Conservation (phyloP, 305 asterid species). For the Fraxinus floribunda region DNA sequence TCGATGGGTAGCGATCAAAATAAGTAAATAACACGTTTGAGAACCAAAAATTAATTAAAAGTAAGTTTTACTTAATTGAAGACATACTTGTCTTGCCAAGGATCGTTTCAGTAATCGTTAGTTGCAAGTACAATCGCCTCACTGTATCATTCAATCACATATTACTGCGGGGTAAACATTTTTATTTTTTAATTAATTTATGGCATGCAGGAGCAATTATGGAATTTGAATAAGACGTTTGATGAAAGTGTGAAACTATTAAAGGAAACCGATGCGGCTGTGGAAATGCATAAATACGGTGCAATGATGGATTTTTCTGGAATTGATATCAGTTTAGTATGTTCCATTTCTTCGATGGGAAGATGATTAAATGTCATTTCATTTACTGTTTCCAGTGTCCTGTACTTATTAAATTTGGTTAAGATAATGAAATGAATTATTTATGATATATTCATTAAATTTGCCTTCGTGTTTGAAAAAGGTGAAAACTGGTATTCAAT, state of each 20-base stretch:
- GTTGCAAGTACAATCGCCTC: neutral
- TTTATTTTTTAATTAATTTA: neutral
- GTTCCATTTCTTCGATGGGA: conserved; percentile 19
- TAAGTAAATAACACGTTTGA: neutral
- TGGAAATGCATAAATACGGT: conserved; percentile 85
- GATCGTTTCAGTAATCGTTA: neutral
- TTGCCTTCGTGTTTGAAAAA: conserved; percentile 34
- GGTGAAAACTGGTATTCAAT: conserved; percentile 68
- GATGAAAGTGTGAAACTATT: conserved; percentile 62
- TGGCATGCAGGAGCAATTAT: conserved; percentile 54
- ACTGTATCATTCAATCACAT: neutral
- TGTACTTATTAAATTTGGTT: neutral
- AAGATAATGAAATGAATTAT: neutral
- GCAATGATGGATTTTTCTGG: conserved; percentile 78
- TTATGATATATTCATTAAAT: neutral
- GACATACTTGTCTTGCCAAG: neutral
- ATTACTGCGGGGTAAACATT: neutral
- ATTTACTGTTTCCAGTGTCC: conserved; percentile 3
- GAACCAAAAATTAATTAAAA: neutral
- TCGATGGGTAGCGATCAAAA: neutral
- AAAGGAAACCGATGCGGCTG: conserved; percentile 83
- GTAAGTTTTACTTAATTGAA: neutral
- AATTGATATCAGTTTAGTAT: conserved; percentile 62
- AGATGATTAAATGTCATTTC: neutral
- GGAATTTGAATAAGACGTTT: conserved; percentile 58